These are phyloP conservation scores for Globisporangium iwayamae DNA, from an alignment of 352 stramenopile species.

Conservation along the genomic window DNA sequence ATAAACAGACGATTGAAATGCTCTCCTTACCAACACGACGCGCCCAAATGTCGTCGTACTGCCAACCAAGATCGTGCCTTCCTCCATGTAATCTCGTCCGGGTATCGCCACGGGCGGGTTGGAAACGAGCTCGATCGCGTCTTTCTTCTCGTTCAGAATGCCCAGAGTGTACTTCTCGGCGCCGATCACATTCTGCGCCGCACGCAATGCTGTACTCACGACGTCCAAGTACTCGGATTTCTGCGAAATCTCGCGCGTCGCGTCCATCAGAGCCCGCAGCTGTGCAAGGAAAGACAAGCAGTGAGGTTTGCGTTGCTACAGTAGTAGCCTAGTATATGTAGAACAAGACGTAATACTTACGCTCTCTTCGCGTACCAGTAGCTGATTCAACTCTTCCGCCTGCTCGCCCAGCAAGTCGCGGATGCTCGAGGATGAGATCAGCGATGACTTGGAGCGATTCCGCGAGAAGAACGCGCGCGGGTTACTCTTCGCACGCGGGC, in stretches of 20 bases:
- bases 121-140: slow-evolving; percentile 55
- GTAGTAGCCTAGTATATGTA: neutral
- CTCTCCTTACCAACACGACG: slow-evolving; percentile 45
- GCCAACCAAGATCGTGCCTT: slow-evolving; percentile 48
- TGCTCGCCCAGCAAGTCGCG: slow-evolving; percentile 55
- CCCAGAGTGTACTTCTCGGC: slow-evolving; percentile 61
- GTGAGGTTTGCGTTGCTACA: neutral
- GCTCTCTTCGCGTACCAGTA: slow-evolving; percentile 45
- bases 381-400: slow-evolving; percentile 42
- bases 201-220: slow-evolving; percentile 49
- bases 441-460: slow-evolving; percentile 39
- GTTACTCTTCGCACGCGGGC: slow-evolving; percentile 1
- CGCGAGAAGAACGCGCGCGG: slow-evolving; percentile 21
- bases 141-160: slow-evolving; percentile 62
- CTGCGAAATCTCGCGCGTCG: slow-evolving; percentile 57
- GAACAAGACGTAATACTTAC: slow-evolving; percentile 22
- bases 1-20: neutral
- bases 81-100: slow-evolving; percentile 49
- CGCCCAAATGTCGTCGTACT: slow-evolving; percentile 64
- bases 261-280: slow-evolving; percentile 60
- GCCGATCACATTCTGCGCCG: slow-evolving; percentile 39
- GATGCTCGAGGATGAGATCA: slow-evolving; percentile 39
- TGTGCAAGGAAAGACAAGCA: slow-evolving; percentile 13
- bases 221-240: slow-evolving; percentile 49
- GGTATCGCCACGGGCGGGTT: slow-evolving; percentile 49